A percentile compares a stretch with the other conserved stretches of the same genome.
Evolutionary conservation across 805 yeast species (phyloP).

Genomic region (Ogataea philodendri): DNA sequence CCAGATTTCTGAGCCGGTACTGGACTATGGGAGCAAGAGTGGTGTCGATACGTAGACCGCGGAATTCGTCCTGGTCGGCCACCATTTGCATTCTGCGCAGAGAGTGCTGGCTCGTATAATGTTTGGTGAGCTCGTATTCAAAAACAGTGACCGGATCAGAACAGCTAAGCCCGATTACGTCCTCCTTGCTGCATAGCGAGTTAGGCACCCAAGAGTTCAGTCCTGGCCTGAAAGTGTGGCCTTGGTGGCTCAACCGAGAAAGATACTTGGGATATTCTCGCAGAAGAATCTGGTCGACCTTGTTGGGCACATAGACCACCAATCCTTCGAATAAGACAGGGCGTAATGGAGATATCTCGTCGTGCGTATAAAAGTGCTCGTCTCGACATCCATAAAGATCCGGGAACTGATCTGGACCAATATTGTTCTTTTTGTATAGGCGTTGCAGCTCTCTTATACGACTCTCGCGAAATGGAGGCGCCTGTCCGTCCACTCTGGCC

Average conservation of each 20-base stretch:
- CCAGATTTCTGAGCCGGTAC: conserved; percentile 5
- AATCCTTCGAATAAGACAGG: conserved; percentile 60
- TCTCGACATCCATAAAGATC: conserved; percentile 48
- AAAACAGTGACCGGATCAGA: conserved; percentile 27
- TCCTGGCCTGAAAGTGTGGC: conserved; percentile 25
- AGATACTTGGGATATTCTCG: conserved; percentile 37
- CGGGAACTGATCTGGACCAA: conserved; percentile 12
- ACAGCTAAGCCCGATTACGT: conserved; percentile 30
- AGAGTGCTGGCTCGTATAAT: conserved; percentile 30
- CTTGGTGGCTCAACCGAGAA: conserved; percentile 19
- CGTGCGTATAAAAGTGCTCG: conserved; percentile 49
- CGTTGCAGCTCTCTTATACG: conserved; percentile 18
- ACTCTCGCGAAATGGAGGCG: conserved; percentile 6
- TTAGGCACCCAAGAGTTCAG: conserved; percentile 28
- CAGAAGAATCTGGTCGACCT: conserved; percentile 33
- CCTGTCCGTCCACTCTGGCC: conserved; percentile 18
- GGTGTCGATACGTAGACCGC: conserved; percentile 8
- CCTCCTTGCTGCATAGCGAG: conserved; percentile 20
- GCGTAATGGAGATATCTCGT: conserved; percentile 52
- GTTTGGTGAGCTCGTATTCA: conserved; percentile 30
- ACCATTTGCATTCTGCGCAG: too few relatives aligned
- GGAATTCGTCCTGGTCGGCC: too few relatives aligned
- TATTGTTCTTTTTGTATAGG: conserved; percentile 17
- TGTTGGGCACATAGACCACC: conserved; percentile 44
- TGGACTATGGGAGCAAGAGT: conserved; percentile 5